Evolutionary conservation across 805 yeast genomes (phyloP).

Genomic region (Clavispora asparagi): DNA sequence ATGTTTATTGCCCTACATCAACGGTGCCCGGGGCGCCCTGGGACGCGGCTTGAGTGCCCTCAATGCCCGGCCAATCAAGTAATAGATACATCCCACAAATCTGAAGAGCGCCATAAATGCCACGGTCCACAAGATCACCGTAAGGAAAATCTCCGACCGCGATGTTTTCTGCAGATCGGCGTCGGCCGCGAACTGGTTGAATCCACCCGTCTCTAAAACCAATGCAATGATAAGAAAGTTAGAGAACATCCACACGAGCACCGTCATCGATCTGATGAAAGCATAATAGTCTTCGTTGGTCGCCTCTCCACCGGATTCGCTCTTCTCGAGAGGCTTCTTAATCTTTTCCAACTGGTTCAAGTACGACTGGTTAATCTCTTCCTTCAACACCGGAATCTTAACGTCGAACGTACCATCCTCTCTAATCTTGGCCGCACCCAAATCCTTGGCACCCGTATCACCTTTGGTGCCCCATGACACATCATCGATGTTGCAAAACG

Average conservation of each 20-base stretch:
- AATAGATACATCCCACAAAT: slow-evolving; percentile 47
- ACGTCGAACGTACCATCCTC: slow-evolving; percentile 55
- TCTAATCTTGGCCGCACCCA: slow-evolving; percentile 49
- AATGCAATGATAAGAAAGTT: slow-evolving; percentile 38
- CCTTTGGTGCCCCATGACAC: slow-evolving; percentile 77
- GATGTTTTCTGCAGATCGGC: slow-evolving; percentile 24
- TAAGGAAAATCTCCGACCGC: slow-evolving; percentile 39
- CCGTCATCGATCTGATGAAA: slow-evolving; percentile 41
- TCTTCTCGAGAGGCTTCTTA: slow-evolving; percentile 36
- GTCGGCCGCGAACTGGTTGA: slow-evolving; percentile 28
- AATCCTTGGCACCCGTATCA: slow-evolving; percentile 50
- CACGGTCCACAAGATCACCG: slow-evolving; percentile 56
- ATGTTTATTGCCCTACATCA: not conserved
- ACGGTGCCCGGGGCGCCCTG: not conserved
- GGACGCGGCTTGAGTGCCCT: slow-evolving; percentile 19
- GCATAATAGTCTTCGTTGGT: slow-evolving; percentile 44
- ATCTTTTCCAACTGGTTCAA: slow-evolving; percentile 50
- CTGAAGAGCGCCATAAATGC: slow-evolving; percentile 57
- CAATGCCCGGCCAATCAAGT: slow-evolving; percentile 36
- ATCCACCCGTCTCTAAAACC: slow-evolving; percentile 41
- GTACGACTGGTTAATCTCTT: slow-evolving; percentile 50
- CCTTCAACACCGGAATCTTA: slow-evolving; percentile 43
- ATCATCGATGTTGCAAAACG: slow-evolving; percentile 68
- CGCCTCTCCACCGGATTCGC: slow-evolving; percentile 20
- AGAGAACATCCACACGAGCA: slow-evolving; percentile 41